phyloP scores from a whole-genome alignment of 2,329 filamentous ascomycete species.

The Arthrobotrys entomopaga region DNA sequence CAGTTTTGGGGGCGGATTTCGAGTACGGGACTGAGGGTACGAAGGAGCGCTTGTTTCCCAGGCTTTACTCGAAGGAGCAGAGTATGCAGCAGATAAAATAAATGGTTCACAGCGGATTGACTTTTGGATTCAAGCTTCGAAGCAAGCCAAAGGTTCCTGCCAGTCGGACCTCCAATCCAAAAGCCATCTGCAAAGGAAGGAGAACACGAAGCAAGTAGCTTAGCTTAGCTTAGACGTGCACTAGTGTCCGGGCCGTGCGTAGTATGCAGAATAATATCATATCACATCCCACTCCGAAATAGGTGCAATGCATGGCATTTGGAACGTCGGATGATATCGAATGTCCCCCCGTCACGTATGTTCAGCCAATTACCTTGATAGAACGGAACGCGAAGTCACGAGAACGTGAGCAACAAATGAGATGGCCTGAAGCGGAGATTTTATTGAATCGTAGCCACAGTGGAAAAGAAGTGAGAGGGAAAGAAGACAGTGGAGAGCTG shows the following conservation, averaged over 20 bases:
- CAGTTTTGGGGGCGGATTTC: constrained; percentile 72
- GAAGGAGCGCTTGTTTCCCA: constrained; percentile 32
- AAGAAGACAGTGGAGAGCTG: too few relatives aligned
- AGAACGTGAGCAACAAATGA: constrained; percentile 4
- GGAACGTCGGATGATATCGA: too few relatives aligned
- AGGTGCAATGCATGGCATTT: too few relatives aligned
- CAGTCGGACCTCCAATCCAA: too few relatives aligned
- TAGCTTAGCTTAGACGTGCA: too few relatives aligned
- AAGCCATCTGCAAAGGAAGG: neutral
- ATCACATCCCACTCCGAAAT: too few relatives aligned
- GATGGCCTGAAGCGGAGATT: constrained; percentile 2
- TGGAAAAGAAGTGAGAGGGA: neutral
- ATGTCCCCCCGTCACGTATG: neutral
- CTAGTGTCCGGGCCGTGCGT: too few relatives aligned
- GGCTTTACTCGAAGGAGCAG: constrained; percentile 5
- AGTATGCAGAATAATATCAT: too few relatives aligned
- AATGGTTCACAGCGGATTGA: too few relatives aligned
- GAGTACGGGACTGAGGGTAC: constrained; percentile 68
- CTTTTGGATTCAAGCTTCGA: too few relatives aligned
- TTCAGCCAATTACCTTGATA: constrained; percentile 1
- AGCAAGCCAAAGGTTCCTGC: too few relatives aligned
- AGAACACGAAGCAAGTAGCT: neutral
- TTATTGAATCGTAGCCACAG: neutral
- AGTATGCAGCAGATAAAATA: neutral
- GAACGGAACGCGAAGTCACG: constrained; percentile 15